phyloP scores from a whole-genome alignment of 2,329 filamentous ascomycete genomes.

The Didymellaceae sp. region DNA sequence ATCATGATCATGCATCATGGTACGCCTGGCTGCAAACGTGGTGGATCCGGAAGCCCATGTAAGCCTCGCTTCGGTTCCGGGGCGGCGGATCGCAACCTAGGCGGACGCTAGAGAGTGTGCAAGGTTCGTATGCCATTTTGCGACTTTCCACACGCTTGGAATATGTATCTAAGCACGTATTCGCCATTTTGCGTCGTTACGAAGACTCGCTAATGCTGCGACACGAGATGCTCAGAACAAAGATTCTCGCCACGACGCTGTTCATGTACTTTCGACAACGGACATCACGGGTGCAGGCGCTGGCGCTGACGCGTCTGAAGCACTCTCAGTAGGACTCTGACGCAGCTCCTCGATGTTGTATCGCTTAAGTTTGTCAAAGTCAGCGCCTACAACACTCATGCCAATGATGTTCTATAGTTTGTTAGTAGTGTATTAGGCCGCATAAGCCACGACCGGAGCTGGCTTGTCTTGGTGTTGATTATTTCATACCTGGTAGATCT shows the following conservation, averaged over 20 bases:
- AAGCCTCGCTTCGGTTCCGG: conserved; percentile 26
- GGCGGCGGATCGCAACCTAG: conserved; percentile 34
- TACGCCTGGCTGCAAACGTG: conserved; percentile 15
- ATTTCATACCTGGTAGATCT: conserved; percentile 75
- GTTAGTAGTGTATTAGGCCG: conserved; percentile 28
- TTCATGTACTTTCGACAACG: conserved; percentile 1
- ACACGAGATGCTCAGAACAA: background rate
- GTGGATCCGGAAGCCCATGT: conserved; percentile 18
- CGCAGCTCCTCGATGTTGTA: conserved; percentile 82
- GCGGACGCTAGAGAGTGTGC: conserved; percentile 25
- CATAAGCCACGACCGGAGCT: background rate
- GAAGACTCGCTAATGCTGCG: background rate
- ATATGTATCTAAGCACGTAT: background rate
- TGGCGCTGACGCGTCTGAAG: conserved; percentile 1
- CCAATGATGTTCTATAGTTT: conserved; percentile 70
- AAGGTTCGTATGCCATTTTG: conserved; percentile 11
- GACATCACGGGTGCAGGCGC: background rate
- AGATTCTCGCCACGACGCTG: background rate
- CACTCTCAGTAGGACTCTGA: conserved; percentile 48
- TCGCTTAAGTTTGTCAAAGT: conserved; percentile 76
- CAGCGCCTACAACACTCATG: conserved; percentile 77
- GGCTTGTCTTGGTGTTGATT: background rate
- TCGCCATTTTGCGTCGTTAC: background rate
- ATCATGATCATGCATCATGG: conserved; percentile 7
- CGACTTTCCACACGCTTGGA: background rate